Evolutionary conservation across 345 rosid species (phyloP), one percentile per base, ranked within the genome.

Genomic region (Pugionium dolabratum): DNA sequence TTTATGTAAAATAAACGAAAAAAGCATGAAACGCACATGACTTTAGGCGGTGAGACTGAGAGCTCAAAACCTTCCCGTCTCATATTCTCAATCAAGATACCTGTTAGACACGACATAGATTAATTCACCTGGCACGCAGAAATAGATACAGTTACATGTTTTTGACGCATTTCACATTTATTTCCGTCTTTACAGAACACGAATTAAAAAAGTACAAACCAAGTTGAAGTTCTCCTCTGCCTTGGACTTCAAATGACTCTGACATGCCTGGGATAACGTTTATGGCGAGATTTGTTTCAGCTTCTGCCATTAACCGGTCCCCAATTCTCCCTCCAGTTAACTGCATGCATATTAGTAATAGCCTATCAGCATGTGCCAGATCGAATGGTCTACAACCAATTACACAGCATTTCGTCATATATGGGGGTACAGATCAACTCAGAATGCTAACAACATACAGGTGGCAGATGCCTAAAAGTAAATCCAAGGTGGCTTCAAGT

Each of bases 201-300:
- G 42, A 52, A 25, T 4, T 49, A 68, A 35, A 65, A 50, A 62
- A 67, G 44, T 52, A 75, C 85, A 70, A 41, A 94, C 99, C 99
- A 40, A 94, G 90, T 84, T 94, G 99, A 78, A 94, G 97, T 79
- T 90, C 97, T 67, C 99, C 99, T 72, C 97, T 86, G 52, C 99
- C 97, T 73, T 94, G 97, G 70, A 94, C 99, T 79, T 94, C 97
- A 74, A 66, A 90, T 37, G 99, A 79, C 59, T 94, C 99, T 67
- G 93, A 81, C 67, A 87, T 34, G 63, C 91, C 90, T 30, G 97
- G 97, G 72, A 90, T 80, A 47, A 90, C 95, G 80, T 94, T 90
- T 63, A 90, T 90, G 65, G 99, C 96, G 74, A 94, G 96, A 73
- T 90, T 94, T 53, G 97, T 94, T 89, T 94, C 97, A 71, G 97